Conservation (phyloP, 1,139 yeast genomes). For the Geotrichum reessii region DNA sequence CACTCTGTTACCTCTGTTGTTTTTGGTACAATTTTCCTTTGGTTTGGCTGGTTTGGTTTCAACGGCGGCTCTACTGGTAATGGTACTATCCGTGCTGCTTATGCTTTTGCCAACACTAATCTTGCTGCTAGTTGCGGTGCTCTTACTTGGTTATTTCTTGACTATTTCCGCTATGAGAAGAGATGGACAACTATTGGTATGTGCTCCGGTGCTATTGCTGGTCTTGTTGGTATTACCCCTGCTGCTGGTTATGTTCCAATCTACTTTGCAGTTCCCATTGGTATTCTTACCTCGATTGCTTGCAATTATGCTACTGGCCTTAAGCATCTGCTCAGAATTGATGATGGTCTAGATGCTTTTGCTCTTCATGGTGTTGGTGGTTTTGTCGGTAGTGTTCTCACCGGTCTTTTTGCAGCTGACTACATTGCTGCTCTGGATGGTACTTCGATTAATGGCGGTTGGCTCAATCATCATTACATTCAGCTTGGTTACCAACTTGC, state of each 20-base stretch:
- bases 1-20: slow-evolving; percentile 87
- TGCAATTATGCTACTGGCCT: slow-evolving; percentile 89
- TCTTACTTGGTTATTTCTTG: slow-evolving; percentile 83
- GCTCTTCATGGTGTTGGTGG: slow-evolving; percentile 99
- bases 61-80: slow-evolving; percentile 65
- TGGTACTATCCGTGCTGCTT: slow-evolving; percentile 62
- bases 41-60: slow-evolving; percentile 75
- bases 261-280: slow-evolving; percentile 86
- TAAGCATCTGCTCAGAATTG: slow-evolving; percentile 73
- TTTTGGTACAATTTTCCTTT: slow-evolving; percentile 64
- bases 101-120: slow-evolving; percentile 88
- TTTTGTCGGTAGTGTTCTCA: slow-evolving; percentile 75
- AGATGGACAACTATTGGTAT: slow-evolving; percentile 94
- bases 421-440: slow-evolving; percentile 84
- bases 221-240: slow-evolving; percentile 95
- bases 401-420: slow-evolving; percentile 80
- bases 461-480: slow-evolving; percentile 84
- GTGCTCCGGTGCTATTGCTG: slow-evolving; percentile 93
- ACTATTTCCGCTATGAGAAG: slow-evolving; percentile 75
- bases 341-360: slow-evolving; percentile 88
- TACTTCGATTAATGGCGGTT: slow-evolving; percentile 82
- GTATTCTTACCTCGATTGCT: slow-evolving; percentile 69
- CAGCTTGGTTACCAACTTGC: slow-evolving; percentile 88
- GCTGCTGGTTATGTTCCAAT: slow-evolving; percentile 87
- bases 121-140: slow-evolving; percentile 87